phyloP scores from a whole-genome alignment of 2,329 filamentous ascomycete genomes.

The Fusarium bactridioides region DNA sequence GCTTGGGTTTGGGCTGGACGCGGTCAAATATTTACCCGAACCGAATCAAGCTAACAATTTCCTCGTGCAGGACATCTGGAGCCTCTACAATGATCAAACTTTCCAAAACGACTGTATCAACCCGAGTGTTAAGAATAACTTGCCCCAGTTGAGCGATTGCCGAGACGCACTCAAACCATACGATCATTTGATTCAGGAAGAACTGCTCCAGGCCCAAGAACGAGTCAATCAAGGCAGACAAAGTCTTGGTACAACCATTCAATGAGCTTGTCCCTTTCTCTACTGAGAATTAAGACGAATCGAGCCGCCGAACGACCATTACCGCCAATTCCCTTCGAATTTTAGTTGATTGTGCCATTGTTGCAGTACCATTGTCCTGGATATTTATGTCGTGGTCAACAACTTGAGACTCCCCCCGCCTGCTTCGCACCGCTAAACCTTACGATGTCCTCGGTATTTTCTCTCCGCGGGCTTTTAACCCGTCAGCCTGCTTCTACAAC shows the following conservation, averaged over 20 bases:
- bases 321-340: neutral
- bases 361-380: neutral
- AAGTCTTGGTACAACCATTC: neutral
- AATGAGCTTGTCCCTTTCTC: neutral
- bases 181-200: neutral
- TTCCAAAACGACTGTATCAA: slow-evolving; percentile 6
- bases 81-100: neutral
- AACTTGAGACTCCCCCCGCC: neutral
- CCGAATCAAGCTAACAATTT: slow-evolving; percentile 28
- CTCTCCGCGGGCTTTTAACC: slow-evolving; percentile 45
- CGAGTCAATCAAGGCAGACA: neutral
- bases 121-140: neutral
- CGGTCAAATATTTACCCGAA: slow-evolving; percentile 27
- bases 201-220: neutral
- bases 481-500: slow-evolving; percentile 22
- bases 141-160: neutral
- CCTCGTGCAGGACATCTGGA: slow-evolving; percentile 26
- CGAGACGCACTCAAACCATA: neutral
- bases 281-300: neutral
- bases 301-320: neutral
- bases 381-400: neutral
- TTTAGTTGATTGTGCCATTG: neutral
- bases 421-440: slow-evolving; percentile 1
- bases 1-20: neutral
- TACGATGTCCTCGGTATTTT: slow-evolving; percentile 42